Percentiles rank a stretch among this genome's conserved stretches.
Evolutionary conservation across 305 asterid species (phyloP).

Genomic region (Fraxinus velutina): DNA sequence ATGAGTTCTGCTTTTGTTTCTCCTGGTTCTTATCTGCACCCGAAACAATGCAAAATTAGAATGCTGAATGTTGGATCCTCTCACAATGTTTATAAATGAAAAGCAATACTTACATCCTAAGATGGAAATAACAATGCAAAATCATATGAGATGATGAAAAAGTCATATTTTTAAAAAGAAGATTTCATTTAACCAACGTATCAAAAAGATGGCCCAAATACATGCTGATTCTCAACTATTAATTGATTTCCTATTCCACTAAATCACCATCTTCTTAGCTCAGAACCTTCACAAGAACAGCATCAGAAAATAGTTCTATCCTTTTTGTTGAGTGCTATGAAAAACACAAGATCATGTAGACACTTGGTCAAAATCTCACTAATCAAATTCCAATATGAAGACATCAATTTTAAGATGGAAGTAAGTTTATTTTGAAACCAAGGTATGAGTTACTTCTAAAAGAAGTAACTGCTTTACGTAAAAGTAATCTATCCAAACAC

Average conservation of each 20-base stretch:
- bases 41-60: background rate
- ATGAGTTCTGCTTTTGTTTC: constrained; percentile 4
- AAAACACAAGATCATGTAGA: background rate
- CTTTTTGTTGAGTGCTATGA: background rate
- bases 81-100: background rate
- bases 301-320: background rate
- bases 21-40: constrained; percentile 11
- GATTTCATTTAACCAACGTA: background rate
- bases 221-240: background rate
- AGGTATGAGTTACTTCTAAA: background rate
- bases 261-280: background rate
- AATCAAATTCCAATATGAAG: background rate
- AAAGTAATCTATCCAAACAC: background rate
- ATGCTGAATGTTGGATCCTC: background rate
- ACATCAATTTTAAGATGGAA: background rate
- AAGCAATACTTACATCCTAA: background rate
- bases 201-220: background rate
- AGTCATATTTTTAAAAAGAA: background rate
- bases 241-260: background rate
- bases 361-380: background rate
- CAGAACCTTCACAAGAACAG: background rate
- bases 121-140: background rate
- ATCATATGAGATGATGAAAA: background rate
- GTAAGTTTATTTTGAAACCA: background rate
- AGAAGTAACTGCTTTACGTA: background rate